A percentile compares a stretch with the other conserved stretches of the same genome.
Conservation (phyloP, 2,329 filamentous ascomycete genomes). For the Verruconis gallopava region DNA sequence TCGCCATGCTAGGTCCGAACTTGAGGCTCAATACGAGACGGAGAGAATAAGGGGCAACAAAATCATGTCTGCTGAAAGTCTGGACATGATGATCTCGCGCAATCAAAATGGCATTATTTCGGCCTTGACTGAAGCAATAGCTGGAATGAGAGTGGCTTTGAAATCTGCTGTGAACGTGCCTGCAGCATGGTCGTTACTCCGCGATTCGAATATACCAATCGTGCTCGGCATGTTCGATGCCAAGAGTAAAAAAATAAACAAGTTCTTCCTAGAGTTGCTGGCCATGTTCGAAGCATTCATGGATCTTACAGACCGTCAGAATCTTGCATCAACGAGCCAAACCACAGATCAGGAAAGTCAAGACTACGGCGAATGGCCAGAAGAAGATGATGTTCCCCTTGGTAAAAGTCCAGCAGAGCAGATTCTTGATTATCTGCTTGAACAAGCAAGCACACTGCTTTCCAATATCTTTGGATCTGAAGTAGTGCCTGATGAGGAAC, state of each 20-base stretch:
- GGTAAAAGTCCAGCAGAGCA: not conserved
- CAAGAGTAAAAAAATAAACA: slow-evolving; percentile 29
- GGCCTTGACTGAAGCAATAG: slow-evolving; percentile 39
- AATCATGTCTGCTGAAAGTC: slow-evolving; percentile 31
- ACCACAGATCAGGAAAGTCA: slow-evolving; percentile 41
- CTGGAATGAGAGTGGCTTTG: slow-evolving; percentile 37
- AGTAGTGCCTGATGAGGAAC: slow-evolving; percentile 36
- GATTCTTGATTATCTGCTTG: slow-evolving; percentile 31
- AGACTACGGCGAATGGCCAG: slow-evolving; percentile 48
- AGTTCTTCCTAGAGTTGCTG: slow-evolving; percentile 36
- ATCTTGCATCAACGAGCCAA: slow-evolving; percentile 15
- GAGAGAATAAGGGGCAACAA: slow-evolving; percentile 23
- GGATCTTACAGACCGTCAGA: slow-evolving; percentile 12
- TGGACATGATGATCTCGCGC: slow-evolving; percentile 39
- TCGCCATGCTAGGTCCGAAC: slow-evolving; percentile 41
- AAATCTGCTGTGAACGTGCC: slow-evolving; percentile 27
- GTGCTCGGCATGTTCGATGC: slow-evolving; percentile 41
- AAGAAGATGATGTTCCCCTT: slow-evolving; percentile 12
- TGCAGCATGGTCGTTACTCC: slow-evolving; percentile 30
- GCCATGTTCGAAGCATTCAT: slow-evolving; percentile 33
- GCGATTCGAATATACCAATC: slow-evolving; percentile 30
- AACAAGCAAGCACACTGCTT: slow-evolving; percentile 39
- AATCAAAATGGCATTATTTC: slow-evolving; percentile 47
- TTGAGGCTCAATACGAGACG: slow-evolving; percentile 38
- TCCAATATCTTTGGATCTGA: slow-evolving; percentile 52